phyloP scores from a whole-genome alignment of 306 rosid species.

The Albizia julibrissin region DNA sequence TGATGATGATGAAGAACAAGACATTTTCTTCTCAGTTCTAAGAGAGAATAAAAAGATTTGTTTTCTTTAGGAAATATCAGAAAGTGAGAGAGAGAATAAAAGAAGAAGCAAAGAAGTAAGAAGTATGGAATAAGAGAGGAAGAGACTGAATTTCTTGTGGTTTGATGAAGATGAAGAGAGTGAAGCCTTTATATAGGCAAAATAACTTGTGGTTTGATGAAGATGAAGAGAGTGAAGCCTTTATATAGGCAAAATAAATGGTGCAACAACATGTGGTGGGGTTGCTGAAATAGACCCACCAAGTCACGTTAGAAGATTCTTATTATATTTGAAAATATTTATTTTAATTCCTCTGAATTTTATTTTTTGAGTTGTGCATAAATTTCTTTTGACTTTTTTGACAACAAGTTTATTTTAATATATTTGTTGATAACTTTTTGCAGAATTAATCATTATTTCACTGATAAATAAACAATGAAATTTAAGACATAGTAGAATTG shows the following conservation, averaged over 20 bases:
- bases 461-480: too few relatives aligned
- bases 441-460: too few relatives aligned
- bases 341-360: not conserved
- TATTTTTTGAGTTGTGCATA: not conserved
- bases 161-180: conserved; percentile 24
- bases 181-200: conserved; percentile 25
- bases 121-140: not conserved
- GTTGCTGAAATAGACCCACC: conserved; percentile 3
- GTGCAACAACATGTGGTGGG: not conserved
- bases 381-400: too few relatives aligned
- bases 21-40: conserved; percentile 28
- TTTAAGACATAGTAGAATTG: too few relatives aligned
- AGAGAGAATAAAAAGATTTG: not conserved
- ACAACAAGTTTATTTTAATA: too few relatives aligned
- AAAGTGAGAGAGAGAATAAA: not conserved
- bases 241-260: conserved; percentile 27
- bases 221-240: conserved; percentile 1
- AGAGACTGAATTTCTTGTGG: conserved; percentile 5
- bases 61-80: not conserved
- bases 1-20: conserved; percentile 25
- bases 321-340: not conserved
- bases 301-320: conserved; percentile 4
- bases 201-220: conserved; percentile 6
- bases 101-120: not conserved
- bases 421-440: too few relatives aligned